Percentiles rank a stretch among this genome's conserved stretches.
Evolutionary conservation across 768 basidiomycete species (phyloP).

Genomic region (Hygrocybe coccinea): DNA sequence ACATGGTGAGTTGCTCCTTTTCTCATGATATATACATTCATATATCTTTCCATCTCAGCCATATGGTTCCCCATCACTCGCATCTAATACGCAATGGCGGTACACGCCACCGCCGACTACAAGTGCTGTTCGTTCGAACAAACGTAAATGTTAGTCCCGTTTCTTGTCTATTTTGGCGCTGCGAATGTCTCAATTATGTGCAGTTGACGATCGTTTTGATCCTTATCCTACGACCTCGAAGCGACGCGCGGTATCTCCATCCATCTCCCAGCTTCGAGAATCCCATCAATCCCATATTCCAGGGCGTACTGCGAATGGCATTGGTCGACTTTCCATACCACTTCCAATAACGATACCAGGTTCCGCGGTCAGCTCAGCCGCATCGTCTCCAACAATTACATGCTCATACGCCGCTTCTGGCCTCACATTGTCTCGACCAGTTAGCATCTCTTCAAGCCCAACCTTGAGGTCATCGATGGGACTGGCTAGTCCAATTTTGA

Average conservation of each 20-base stretch:
- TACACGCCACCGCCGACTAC: slow-evolving; percentile 79
- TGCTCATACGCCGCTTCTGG: slow-evolving; percentile 41
- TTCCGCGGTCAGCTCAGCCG: slow-evolving; percentile 54
- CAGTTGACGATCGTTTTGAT: slow-evolving; percentile 82
- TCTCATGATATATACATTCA: slow-evolving; percentile 6
- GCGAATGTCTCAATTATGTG: slow-evolving; percentile 10
- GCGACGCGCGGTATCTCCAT: slow-evolving; percentile 79
- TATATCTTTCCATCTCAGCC: slow-evolving; percentile 33
- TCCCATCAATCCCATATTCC: slow-evolving; percentile 42
- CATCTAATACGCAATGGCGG: slow-evolving; percentile 62
- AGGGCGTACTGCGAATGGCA: slow-evolving; percentile 28
- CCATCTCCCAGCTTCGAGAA: slow-evolving; percentile 63
- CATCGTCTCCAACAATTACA: slow-evolving; percentile 69
- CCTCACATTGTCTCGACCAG: slow-evolving; percentile 37
- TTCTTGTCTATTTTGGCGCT: slow-evolving; percentile 5
- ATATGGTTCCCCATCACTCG: slow-evolving; percentile 58
- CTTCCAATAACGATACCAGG: slow-evolving; percentile 61
- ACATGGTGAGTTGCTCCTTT: slow-evolving; percentile 48
- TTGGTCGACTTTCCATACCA: slow-evolving; percentile 54
- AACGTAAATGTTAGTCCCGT: slow-evolving; percentile 63
- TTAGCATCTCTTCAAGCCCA: slow-evolving; percentile 66
- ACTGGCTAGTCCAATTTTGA: slow-evolving; percentile 71
- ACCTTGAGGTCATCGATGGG: slow-evolving; percentile 66
- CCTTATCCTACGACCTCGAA: slow-evolving; percentile 76
- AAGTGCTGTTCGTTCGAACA: slow-evolving; percentile 71